Percentiles rank a stretch among this genome's conserved stretches.
phyloP scores from a whole-genome alignment of 2,329 filamentous ascomycete species.

The Venturia asperata region DNA sequence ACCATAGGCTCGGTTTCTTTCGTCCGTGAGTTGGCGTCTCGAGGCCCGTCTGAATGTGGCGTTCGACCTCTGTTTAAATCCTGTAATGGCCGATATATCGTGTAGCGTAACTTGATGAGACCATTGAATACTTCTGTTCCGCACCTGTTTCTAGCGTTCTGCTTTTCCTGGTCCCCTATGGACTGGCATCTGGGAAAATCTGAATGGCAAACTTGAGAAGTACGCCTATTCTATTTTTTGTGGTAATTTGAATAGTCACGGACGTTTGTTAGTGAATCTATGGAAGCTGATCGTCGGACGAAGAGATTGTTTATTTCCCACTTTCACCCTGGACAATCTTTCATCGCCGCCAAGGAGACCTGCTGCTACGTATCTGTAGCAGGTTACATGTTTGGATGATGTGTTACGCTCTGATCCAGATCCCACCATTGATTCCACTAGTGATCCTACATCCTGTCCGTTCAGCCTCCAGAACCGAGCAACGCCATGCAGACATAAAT shows the following conservation, averaged over 20 bases:
- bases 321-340: no score
- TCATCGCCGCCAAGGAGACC: no score
- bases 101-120: neutral
- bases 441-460: neutral
- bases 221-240: no score
- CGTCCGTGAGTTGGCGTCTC: neutral
- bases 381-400: neutral
- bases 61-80: neutral
- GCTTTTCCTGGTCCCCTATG: no score
- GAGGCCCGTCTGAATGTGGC: neutral
- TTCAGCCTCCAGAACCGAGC: neutral
- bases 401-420: neutral
- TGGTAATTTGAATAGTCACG: no score
- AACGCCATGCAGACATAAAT: neutral
- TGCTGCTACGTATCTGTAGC: neutral
- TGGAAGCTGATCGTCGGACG: no score
- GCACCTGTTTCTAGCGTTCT: no score
- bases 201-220: no score
- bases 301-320: no score
- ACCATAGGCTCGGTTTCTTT: neutral
- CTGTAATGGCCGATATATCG: neutral
- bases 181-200: no score
- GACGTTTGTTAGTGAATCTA: no score
- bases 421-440: neutral
- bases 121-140: neutral